phyloP scores from a whole-genome alignment of 495 filamentous ascomycete species.

The Monascus purpureus region DNA sequence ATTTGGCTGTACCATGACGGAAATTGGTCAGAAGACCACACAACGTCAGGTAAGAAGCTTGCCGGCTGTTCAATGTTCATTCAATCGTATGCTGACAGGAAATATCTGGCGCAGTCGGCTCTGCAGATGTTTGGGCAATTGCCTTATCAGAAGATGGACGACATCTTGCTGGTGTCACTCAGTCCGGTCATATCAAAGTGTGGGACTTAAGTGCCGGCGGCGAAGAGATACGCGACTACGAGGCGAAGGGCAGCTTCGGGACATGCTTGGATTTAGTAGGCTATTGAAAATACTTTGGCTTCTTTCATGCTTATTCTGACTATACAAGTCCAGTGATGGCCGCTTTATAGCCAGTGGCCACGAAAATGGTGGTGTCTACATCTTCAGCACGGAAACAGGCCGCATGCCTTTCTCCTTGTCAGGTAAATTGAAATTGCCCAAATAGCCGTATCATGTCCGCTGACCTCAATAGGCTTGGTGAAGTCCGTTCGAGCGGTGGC shows the following conservation, averaged over 20 bases:
- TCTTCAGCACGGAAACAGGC: slow-evolving; percentile 84
- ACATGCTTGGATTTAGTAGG: slow-evolving; percentile 70
- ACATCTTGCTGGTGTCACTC: slow-evolving; percentile 67
- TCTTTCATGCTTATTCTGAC: slow-evolving; percentile 5
- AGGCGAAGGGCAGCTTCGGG: slow-evolving; percentile 85
- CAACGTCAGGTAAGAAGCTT: slow-evolving; percentile 26
- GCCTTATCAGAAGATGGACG: slow-evolving; percentile 69
- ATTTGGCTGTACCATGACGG: slow-evolving; percentile 53
- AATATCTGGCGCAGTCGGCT: slow-evolving; percentile 24
- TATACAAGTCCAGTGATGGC: slow-evolving; percentile 52
- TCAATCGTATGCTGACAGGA: slow-evolving; percentile 3
- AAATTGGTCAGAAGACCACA: slow-evolving; percentile 37
- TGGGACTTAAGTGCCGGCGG: slow-evolving; percentile 53
- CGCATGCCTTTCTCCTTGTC: slow-evolving; percentile 75
- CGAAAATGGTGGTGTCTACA: slow-evolving; percentile 83
- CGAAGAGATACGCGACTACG: slow-evolving; percentile 60
- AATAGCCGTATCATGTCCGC: too few relatives aligned
- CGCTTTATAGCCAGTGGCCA: slow-evolving; percentile 82
- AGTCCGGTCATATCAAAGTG: slow-evolving; percentile 74
- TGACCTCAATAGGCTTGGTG: slow-evolving; percentile 67
- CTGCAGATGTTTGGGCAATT: slow-evolving; percentile 69
- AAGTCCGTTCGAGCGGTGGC: slow-evolving; percentile 71
- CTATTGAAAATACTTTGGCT: neutral
- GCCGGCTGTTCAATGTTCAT: slow-evolving; percentile 3
- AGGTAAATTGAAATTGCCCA: slow-evolving; percentile 34